Base-by-base conservation (phyloP, 352 stramenopile genomes). In the Globisporangium megalacanthum region DNA sequence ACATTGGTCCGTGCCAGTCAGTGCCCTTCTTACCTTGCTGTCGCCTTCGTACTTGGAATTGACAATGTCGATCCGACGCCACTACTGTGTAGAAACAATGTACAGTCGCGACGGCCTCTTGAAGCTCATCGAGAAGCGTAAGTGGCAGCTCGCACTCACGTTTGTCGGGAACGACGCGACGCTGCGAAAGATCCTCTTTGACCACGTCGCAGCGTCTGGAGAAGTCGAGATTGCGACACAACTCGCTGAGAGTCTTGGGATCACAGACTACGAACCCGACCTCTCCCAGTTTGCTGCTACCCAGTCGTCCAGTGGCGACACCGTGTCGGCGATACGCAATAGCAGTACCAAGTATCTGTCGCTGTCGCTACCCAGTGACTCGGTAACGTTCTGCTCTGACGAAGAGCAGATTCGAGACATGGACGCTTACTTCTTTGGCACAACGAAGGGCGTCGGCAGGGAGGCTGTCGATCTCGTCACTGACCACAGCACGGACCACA, bases 41-140 rank as follows among this genome's bases (percentile, higher is more conserved):
- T 29, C 25, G 25, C 25, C 25, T 29, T 29, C 4, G 25, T 29
- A 29, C 25, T 29, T 29, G 25, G 25, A 4, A 1, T 4, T 29
- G 25, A 29, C 25, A 1, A 4, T 29, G 25, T 29, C 25, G 25
- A 29, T 5, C 31, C n/a, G 1, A 54, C 31, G 13, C 54, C n/a
- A 63, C 48, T 13, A 20, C 42, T 19, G 20, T 49, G 41, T 7
- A 78, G 73, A 88, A 33, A 66, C 72, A n/a, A 58, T 89, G 14
- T 88, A 87, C 64, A 83, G 66, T 41, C 74, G 75, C 19, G 79
- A 89, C 49, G 68, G 69, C 39, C 50, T 88, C 17, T 49, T 79
- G 25, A 71, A 74, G 49, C 66, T 89, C n/a, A 80, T 87, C 37
- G 73, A 87, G 44, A 78, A 77, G 48, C 66, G 83, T 47, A 75